Evolutionary conservation across 2,329 filamentous ascomycete species (phyloP).

Genomic region (Huntiella omanensis): DNA sequence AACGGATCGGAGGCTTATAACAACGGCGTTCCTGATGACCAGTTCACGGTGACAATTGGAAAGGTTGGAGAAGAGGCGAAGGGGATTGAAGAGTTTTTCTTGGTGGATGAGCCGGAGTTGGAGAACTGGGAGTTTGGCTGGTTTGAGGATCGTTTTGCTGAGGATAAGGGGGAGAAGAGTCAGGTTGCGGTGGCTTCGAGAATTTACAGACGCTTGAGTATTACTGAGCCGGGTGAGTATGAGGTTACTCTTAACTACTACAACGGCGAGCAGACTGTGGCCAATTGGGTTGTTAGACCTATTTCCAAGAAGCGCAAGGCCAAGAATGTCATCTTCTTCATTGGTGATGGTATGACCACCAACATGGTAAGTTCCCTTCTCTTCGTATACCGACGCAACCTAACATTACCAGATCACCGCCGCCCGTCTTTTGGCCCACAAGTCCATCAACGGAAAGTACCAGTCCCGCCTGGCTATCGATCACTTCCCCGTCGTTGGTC

Average conservation of each 20-base stretch:
- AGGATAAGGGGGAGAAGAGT: conserved; percentile 48
- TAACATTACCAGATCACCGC: conserved; percentile 38
- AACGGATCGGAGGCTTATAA: conserved; percentile 68
- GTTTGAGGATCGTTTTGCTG: conserved; percentile 68
- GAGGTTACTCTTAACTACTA: conserved; percentile 61
- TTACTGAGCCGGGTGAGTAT: conserved; percentile 66
- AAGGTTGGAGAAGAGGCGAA: conserved; percentile 39
- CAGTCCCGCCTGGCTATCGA: conserved; percentile 59
- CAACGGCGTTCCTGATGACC: conserved; percentile 47
- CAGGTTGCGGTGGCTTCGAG: conserved; percentile 67
- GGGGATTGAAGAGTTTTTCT: conserved; percentile 47
- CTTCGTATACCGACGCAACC: background rate
- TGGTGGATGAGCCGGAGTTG: conserved; percentile 47
- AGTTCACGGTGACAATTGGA: conserved; percentile 56
- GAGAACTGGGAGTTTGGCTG: conserved; percentile 74
- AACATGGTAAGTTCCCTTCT: conserved; percentile 34
- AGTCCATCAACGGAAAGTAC: conserved; percentile 70
- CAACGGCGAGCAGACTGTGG: conserved; percentile 48
- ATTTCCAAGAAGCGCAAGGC: conserved; percentile 51
- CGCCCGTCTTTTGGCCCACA: conserved; percentile 62
- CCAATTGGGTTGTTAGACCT: conserved; percentile 60
- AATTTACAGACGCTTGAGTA: conserved; percentile 53
- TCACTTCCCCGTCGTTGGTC: conserved; percentile 67
- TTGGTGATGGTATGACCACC: conserved; percentile 54
- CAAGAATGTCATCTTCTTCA: conserved; percentile 75